These are phyloP conservation scores for Hypoxylon lienhwacheense DNA, from an alignment of 495 filamentous ascomycete species.

Conservation along the genomic window DNA sequence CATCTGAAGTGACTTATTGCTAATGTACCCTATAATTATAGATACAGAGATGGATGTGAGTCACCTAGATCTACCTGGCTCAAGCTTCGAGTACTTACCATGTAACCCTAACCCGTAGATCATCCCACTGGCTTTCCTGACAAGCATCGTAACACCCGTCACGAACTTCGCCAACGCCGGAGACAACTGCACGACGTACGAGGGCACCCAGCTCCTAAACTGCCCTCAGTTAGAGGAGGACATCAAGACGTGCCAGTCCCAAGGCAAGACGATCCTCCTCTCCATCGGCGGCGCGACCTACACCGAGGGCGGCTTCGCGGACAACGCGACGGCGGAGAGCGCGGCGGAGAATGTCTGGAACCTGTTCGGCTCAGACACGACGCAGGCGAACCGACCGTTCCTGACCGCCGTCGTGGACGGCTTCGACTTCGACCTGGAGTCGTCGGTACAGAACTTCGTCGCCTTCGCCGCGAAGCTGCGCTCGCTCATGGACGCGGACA, in stretches of 20 bases:
- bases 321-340: constrained; percentile 50
- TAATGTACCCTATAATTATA: constrained; percentile 23
- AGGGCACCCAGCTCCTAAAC: constrained; percentile 56
- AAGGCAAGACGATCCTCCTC: constrained; percentile 68
- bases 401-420: constrained; percentile 66
- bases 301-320: constrained; percentile 62
- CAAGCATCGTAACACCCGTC: constrained; percentile 55
- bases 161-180: constrained; percentile 64
- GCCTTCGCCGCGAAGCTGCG: constrained; percentile 61
- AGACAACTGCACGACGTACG: constrained; percentile 59
- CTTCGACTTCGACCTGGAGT: constrained; percentile 72
- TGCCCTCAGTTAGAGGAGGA: constrained; percentile 68
- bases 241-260: constrained; percentile 64
- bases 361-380: constrained; percentile 61
- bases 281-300: constrained; percentile 69
- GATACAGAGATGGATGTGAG: constrained; percentile 39
- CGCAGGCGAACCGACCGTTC: constrained; percentile 59
- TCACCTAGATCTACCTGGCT: neutral
- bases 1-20: neutral
- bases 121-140: constrained; percentile 65
- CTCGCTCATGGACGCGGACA: constrained; percentile 52
- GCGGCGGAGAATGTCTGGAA: constrained; percentile 67
- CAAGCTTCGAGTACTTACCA: constrained; percentile 7
- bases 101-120: constrained; percentile 42
- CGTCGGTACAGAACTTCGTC: constrained; percentile 50